Evolutionary conservation across 73 alveolate genomes (phyloP).

Genomic region (Loxodes magnus): DNA sequence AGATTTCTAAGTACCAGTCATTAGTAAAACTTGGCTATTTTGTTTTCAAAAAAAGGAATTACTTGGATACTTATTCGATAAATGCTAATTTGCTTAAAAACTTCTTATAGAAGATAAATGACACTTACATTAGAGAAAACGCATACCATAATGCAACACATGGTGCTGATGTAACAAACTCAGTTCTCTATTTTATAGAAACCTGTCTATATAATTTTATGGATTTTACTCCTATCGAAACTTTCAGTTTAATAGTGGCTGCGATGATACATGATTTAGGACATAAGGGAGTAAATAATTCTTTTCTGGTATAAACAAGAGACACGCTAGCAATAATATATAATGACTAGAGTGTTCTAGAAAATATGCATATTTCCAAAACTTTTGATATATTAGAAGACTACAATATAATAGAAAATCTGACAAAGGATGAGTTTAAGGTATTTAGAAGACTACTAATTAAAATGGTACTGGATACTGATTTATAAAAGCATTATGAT

Average conservation of each 20-base stretch:
- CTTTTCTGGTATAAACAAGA: conserved; percentile 8
- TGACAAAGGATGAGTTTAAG: background rate
- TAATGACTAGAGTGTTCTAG: conserved; percentile 20
- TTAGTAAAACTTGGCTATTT: too few species aligned
- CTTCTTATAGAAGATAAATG: too few species aligned
- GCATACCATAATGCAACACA: conserved; percentile 3
- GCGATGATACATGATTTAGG: conserved; percentile 14
- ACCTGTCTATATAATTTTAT: too few species aligned
- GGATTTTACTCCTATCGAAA: background rate
- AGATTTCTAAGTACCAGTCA: too few species aligned
- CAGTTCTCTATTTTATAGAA: background rate
- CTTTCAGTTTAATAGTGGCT: conserved; percentile 5
- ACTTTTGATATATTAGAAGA: conserved; percentile 2
- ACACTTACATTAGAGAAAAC: background rate
- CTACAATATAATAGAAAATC: background rate
- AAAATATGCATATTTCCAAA: conserved; percentile 25
- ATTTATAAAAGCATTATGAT: background rate
- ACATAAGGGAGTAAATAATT: conserved; percentile 11
- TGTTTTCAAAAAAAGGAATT: too few species aligned
- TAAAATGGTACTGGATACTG: conserved; percentile 3
- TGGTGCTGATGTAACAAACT: conserved; percentile 2
- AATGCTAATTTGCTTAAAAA: too few species aligned
- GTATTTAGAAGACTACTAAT: background rate
- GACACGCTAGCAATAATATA: conserved; percentile 10
- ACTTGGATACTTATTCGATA: too few species aligned